Evolutionary conservation across 2,329 filamentous ascomycete genomes (phyloP).

Genomic region (Aspergillus costaricaensis): DNA sequence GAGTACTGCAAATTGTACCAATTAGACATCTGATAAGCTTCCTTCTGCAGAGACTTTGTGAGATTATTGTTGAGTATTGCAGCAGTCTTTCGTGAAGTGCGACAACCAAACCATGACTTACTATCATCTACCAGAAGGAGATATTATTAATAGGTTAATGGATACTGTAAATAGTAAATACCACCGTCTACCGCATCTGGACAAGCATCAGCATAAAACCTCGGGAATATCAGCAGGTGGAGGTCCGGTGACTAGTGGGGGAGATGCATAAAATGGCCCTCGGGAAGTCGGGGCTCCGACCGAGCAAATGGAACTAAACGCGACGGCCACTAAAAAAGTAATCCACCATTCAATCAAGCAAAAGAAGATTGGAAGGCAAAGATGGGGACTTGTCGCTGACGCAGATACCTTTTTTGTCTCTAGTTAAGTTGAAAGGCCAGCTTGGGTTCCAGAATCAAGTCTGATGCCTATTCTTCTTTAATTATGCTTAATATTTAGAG

Average conservation of each 20-base stretch:
- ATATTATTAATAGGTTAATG: no score
- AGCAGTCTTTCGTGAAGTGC: no score
- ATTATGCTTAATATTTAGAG: not conserved
- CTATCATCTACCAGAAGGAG: no score
- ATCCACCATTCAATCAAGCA: not conserved
- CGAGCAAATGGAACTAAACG: not conserved
- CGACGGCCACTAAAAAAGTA: slow-evolving; percentile 1
- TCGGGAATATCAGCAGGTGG: not conserved
- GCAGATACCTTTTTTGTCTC: not conserved
- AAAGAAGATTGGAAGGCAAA: not conserved
- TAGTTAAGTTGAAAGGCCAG: not conserved
- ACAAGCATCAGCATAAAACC: not conserved
- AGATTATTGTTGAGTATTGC: no score
- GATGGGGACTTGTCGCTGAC: not conserved
- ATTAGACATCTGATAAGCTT: not conserved
- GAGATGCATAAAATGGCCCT: slow-evolving; percentile 14
- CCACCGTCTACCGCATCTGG: no score
- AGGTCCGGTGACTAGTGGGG: not conserved
- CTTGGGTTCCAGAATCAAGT: no score
- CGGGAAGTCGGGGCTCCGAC: slow-evolving; percentile 20
- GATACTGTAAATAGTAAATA: no score
- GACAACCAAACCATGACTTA: no score
- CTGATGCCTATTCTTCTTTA: not conserved
- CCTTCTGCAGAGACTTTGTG: not conserved
- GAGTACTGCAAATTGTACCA: not conserved